Evolutionary conservation across 2,329 filamentous ascomycete species (phyloP).

Genomic region (Basipetospora sp.): DNA sequence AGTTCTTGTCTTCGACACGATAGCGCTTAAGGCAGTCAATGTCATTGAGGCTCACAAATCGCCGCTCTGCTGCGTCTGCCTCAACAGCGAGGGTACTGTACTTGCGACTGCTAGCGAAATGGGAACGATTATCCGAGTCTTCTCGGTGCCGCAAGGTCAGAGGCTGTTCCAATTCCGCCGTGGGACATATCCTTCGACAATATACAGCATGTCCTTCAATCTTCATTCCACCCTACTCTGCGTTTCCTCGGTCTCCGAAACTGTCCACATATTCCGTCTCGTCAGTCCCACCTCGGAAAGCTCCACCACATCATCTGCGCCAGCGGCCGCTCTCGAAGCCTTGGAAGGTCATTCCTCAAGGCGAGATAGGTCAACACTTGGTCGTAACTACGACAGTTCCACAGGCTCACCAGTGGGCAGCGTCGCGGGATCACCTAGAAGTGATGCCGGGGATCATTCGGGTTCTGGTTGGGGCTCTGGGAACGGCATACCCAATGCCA

Average conservation of each 20-base stretch:
- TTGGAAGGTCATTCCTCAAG: constrained; percentile 23
- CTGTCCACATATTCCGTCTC: constrained; percentile 88
- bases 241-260: constrained; percentile 91
- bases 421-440: constrained; percentile 28
- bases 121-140: constrained; percentile 91
- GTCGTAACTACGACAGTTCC: constrained; percentile 39
- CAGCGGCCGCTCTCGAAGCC: constrained; percentile 13
- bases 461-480: constrained; percentile 14
- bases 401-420: constrained; percentile 34
- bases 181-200: constrained; percentile 86
- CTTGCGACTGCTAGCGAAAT: constrained; percentile 93
- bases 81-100: constrained; percentile 84
- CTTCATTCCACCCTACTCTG: constrained; percentile 82
- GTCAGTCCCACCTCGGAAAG: constrained; percentile 24
- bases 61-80: constrained; percentile 73
- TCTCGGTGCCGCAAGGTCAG: constrained; percentile 75
- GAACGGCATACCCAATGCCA: constrained; percentile 15
- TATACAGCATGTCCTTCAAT: constrained; percentile 99
- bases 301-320: constrained; percentile 15
- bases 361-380: constrained; percentile 37
- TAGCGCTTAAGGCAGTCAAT: constrained; percentile 81
- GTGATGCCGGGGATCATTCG: constrained; percentile 29
- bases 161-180: constrained; percentile 94
- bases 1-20: constrained; percentile 80
- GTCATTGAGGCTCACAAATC: constrained; percentile 91